Conservation (phyloP, 768 basidiomycete species). For the Mycena alexandri region DNA sequence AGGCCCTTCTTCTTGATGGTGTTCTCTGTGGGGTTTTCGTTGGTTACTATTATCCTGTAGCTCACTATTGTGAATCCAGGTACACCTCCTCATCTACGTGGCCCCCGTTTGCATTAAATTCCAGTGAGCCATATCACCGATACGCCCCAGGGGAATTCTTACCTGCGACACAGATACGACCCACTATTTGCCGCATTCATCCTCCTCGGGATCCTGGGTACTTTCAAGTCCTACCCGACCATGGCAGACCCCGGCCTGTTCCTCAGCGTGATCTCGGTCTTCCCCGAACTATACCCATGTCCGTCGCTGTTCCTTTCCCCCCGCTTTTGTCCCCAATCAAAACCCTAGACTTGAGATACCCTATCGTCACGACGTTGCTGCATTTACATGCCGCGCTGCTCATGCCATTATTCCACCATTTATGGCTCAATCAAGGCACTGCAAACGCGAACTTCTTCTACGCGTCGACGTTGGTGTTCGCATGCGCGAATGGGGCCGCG, state of each 20-base stretch:
- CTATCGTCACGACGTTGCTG: constrained; percentile 85
- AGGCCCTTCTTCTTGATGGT: constrained; percentile 95
- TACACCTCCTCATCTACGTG: constrained; percentile 87
- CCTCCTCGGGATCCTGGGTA: constrained; percentile 80
- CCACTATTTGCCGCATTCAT: constrained; percentile 84
- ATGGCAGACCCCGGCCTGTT: constrained; percentile 92
- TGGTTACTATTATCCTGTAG: background rate
- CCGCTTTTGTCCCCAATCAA: background rate
- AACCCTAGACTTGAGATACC: constrained; percentile 81
- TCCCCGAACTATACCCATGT: constrained; percentile 90
- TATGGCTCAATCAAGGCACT: constrained; percentile 93
- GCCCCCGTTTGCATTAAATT: constrained; percentile 91
- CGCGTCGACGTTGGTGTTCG: constrained; percentile 94
- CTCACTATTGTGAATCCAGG: constrained; percentile 52
- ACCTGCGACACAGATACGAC: constrained; percentile 71
- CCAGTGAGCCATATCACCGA: constrained; percentile 62
- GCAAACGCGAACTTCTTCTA: constrained; percentile 99
- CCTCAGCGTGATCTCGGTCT: constrained; percentile 82
- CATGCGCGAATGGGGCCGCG: constrained; percentile 87
- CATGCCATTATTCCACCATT: constrained; percentile 89
- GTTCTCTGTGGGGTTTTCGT: constrained; percentile 77
- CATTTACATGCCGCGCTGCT: constrained; percentile 88
- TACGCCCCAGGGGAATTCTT: constrained; percentile 6
- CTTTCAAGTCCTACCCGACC: constrained; percentile 93
- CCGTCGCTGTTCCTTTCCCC: constrained; percentile 44